Evolutionary conservation across 73 alveolate genomes (phyloP), one percentile per base, ranked within the genome.

Genomic region (Uronychia setigera): DNA sequence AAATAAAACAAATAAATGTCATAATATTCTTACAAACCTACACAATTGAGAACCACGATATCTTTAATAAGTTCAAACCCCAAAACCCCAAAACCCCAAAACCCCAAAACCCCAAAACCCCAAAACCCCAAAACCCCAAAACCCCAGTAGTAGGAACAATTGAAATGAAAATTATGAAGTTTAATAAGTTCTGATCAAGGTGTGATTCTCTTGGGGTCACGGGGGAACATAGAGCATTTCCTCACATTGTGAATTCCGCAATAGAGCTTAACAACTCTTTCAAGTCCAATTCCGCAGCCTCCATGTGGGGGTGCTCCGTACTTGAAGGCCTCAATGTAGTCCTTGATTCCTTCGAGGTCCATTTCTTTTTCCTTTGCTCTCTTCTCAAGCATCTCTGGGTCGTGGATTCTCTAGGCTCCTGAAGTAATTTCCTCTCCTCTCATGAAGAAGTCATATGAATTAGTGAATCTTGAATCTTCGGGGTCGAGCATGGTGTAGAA

Each of bases 281-380:
- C 99, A 80, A 99, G 96, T 60, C 99, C 99, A 88, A 99, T 95
- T 32, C 99, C 99, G 81, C 99, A 98, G 74, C 99, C 99, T 30
- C 99, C 99, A 87, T 99, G 99, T 35, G 99, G 99, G 57, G 95
- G 97, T 33, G 99, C 99, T 74, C 99, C 99, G 79, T 88, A 97
- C 95, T 97, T 97, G 95, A 96, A 97, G 76, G 98, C 82, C 75
- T 98, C 98, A 60, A 98, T 90, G 95, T 98, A 98, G 80, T 93
- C 97, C 87, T 95, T 78, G 79, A 96, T 86, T 31, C 96, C 91
- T 31, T 88, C 92, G 59, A 95, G 94, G 35, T 92, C 95, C 60
- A 97, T 92, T 57, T 89, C 98, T 80, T 93, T 90, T 59, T 89
- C 97, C 14, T 60, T 83, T 27, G 96, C 98, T 85, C 98, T 86